Percentiles rank a stretch among this genome's conserved stretches.
These are phyloP conservation scores for Oenanthe sinensis DNA, from an alignment of 129 eudicot species.

Conservation along the genomic window DNA sequence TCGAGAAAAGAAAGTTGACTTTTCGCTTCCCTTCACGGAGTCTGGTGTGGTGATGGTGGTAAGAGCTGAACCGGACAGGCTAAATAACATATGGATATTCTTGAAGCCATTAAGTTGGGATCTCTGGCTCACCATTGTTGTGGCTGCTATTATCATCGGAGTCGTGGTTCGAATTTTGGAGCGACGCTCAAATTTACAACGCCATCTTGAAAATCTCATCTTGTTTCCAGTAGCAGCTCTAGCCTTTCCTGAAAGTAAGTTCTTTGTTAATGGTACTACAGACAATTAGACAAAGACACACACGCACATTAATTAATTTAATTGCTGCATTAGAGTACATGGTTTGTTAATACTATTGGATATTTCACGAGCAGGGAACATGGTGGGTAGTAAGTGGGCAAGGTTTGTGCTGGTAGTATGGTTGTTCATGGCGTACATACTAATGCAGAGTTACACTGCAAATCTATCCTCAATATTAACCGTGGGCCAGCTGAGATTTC, in stretches of 20 bases:
- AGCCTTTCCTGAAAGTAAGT: constrained; percentile 1
- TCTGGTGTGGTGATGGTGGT: constrained; percentile 29
- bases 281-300: not conserved
- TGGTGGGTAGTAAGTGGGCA: constrained; percentile 24
- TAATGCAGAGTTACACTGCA: constrained; percentile 44
- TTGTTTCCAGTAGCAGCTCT: constrained; percentile 26
- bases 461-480: constrained; percentile 37
- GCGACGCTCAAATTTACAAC: constrained; percentile 21
- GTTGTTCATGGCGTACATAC: constrained; percentile 31
- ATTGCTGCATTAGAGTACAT: not conserved
- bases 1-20: constrained; percentile 21
- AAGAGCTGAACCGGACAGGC: constrained; percentile 13
- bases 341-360: not conserved
- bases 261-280: not conserved
- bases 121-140: constrained; percentile 28
- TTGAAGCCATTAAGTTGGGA: constrained; percentile 30
- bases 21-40: constrained; percentile 34
- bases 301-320: too few relatives aligned
- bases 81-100: constrained; percentile 34
- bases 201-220: constrained; percentile 28
- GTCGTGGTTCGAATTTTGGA: constrained; percentile 32
- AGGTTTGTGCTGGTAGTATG: constrained; percentile 30
- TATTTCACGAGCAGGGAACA: constrained; percentile 14
- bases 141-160: constrained; percentile 22
- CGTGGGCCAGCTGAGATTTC: constrained; percentile 9